phyloP scores from a whole-genome alignment of 306 rosid genomes.

The Myrica gale region DNA sequence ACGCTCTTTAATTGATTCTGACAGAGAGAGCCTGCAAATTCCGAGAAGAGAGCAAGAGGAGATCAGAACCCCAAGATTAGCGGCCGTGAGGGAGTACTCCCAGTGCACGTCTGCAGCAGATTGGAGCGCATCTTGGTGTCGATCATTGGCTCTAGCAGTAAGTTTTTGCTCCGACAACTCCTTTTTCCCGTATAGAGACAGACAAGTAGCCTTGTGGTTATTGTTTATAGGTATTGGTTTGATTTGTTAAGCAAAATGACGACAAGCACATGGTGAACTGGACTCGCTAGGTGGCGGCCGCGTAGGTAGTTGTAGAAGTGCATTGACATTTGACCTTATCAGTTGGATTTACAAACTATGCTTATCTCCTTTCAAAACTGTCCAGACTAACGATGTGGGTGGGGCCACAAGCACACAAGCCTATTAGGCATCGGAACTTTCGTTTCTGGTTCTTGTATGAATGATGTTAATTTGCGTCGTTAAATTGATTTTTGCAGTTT shows the following conservation, averaged over 20 bases:
- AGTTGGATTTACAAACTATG: no score
- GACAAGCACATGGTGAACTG: background rate
- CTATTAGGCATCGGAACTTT: background rate
- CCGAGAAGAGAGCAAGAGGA: constrained; percentile 49
- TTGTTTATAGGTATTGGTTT: background rate
- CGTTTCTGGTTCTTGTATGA: background rate
- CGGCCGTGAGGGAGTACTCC: constrained; percentile 26
- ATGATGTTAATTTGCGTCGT: background rate
- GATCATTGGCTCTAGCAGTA: constrained; percentile 79
- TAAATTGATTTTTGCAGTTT: constrained; percentile 51
- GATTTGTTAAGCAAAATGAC: background rate
- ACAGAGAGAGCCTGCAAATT: constrained; percentile 76
- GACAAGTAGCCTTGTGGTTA: background rate
- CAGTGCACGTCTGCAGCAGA: constrained; percentile 57
- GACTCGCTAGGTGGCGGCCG: constrained; percentile 1
- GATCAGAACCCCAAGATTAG: constrained; percentile 25
- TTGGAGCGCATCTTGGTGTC: constrained; percentile 61
- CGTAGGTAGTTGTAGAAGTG: background rate
- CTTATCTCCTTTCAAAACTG: no score
- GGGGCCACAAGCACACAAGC: background rate
- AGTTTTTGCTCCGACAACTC: constrained; percentile 26
- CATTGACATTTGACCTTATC: no score
- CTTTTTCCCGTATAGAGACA: no score
- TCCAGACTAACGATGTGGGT: background rate
- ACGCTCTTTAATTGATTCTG: background rate